phyloP scores from a whole-genome alignment of 108 stramenopile species.

The Pseudonitzschia delicatissima region DNA sequence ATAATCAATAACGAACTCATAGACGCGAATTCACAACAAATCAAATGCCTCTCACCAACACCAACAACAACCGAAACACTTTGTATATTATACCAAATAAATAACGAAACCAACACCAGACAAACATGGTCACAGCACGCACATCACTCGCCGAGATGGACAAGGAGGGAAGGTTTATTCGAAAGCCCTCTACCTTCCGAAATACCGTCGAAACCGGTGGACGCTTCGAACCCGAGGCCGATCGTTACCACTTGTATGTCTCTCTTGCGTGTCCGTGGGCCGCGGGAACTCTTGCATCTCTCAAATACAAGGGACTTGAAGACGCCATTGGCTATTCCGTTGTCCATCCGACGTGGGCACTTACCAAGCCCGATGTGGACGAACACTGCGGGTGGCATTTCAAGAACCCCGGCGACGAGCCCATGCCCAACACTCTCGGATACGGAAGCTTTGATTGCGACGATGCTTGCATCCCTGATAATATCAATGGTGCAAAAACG shows the following conservation, averaged over 20 bases:
- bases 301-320: slow-evolving; percentile 83
- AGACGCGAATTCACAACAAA: too few species aligned
- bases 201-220: slow-evolving; percentile 16
- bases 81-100: slow-evolving; percentile 53
- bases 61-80: too few species aligned
- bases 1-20: too few species aligned
- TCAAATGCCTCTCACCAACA: too few species aligned
- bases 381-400: slow-evolving; percentile 89
- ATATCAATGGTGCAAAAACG: slow-evolving; percentile 45
- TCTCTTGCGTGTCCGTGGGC: slow-evolving; percentile 42
- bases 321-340: slow-evolving; percentile 73
- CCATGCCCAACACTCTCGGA: slow-evolving; percentile 34
- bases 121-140: background rate
- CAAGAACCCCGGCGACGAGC: slow-evolving; percentile 40
- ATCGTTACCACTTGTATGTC: slow-evolving; percentile 58
- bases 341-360: slow-evolving; percentile 73
- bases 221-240: slow-evolving; percentile 45
- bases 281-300: slow-evolving; percentile 64
- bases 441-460: slow-evolving; percentile 35
- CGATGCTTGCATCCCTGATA: slow-evolving; percentile 57
- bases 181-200: slow-evolving; percentile 41
- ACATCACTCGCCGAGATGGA: slow-evolving; percentile 28
- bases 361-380: slow-evolving; percentile 68
- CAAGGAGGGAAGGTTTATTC: slow-evolving; percentile 42
- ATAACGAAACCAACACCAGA: too few species aligned